Evolutionary conservation across 306 rosid species (phyloP), one percentile per base, ranked within the genome.

Genomic region (Cajanus cajan): DNA sequence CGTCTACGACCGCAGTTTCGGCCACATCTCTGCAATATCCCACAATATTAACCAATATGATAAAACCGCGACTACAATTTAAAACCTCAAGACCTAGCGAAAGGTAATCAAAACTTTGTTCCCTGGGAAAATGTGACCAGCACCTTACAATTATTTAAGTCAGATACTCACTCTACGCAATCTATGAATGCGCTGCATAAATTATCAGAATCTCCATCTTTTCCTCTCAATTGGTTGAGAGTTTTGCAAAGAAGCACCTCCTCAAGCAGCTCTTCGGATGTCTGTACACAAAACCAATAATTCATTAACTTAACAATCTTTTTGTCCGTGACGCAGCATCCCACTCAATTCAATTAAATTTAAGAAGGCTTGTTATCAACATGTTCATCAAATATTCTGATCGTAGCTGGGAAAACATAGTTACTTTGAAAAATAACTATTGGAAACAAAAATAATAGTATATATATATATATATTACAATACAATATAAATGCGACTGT

Each of bases 201-300:
- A 78, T 93, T 91, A 47, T 65, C 66, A 39, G 85, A 86, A 79
- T 83, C 78, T 3, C 82, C 80, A 12, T 48, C 80, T 1, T 78
- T 57, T 63, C 87, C 85, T 85, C 94, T 88, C 84, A 95, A 85
- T 54, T 74, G 83, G 81, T 93, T 93, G 16, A 95, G 96, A 84
- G 98, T 90, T 87, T 88, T 86, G 85, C 92, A 87, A 50, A 95
- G 99, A 80, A 95, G 84, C 63, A 89, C 97, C 89, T 95, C 98
- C 83, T 93, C 98, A 10, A 93, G 90, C 88, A 95, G 68, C 78
- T 95, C 97, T 74, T 82, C 94, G 68, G 99, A 90, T 86, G 73
- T 90, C 99, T 93, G 90, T 62, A 84, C 65, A 73, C 40, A 62
- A 52, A 84, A 39, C 34, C 40, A 47, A 74, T 62, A 50, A 68